Conservation (phyloP, 148 eudicot species). For the Suaeda aralocaspica region DNA sequence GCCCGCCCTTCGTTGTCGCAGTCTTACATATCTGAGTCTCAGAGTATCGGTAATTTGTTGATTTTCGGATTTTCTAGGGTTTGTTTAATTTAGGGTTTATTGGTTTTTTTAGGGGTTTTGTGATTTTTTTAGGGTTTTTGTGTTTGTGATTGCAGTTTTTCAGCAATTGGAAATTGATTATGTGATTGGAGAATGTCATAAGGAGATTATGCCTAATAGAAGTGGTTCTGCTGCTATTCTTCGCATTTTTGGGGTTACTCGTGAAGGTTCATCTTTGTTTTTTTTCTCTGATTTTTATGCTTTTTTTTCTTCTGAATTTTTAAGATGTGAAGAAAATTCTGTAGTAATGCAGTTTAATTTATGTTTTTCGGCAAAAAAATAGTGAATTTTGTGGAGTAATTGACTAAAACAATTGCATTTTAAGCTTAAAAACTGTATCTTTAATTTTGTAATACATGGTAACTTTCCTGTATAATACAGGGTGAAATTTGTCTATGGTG, state of each 20-base stretch:
- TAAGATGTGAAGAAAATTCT: not conserved
- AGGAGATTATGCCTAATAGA: constrained; percentile 56
- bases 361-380: not conserved
- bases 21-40: constrained; percentile 36
- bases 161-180: constrained; percentile 98
- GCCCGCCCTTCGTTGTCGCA: constrained; percentile 56
- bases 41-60: constrained; percentile 40
- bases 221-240: constrained; percentile 83
- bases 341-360: not conserved
- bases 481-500: too few species aligned
- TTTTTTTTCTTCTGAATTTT: not conserved
- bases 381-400: not conserved
- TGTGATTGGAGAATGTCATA: constrained; percentile 68
- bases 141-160: constrained; percentile 57
- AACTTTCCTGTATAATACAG: too few species aligned
- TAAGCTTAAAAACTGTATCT: too few species aligned
- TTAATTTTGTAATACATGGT: too few species aligned
- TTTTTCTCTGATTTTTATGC: not conserved
- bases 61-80: not conserved
- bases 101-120: not conserved
- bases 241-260: constrained; percentile 85
- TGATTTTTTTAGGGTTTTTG: not conserved
- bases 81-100: constrained; percentile 21
- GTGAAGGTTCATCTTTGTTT: constrained; percentile 49
- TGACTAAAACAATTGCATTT: too few species aligned